phyloP scores from a whole-genome alignment of 257 asterid genomes.

The Gardenia jasminoides region DNA sequence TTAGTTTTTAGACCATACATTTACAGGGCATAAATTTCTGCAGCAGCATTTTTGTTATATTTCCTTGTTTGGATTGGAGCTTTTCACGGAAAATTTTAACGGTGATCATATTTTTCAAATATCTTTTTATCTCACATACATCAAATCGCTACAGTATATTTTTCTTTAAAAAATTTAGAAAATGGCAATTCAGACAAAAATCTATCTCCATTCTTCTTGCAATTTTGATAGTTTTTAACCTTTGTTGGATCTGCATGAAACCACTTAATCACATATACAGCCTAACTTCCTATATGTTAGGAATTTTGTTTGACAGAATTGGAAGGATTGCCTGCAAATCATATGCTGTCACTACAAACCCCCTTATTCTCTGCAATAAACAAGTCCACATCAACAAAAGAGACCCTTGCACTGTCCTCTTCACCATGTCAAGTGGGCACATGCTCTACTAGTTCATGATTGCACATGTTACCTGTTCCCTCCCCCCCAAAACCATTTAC shows the following conservation, averaged over 20 bases:
- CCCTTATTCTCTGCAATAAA: background rate
- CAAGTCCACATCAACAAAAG: conserved; percentile 15
- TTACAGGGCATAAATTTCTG: background rate
- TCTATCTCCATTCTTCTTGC: too few species aligned
- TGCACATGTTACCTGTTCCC: conserved; percentile 85
- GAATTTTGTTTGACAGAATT: background rate
- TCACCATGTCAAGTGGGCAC: conserved; percentile 49
- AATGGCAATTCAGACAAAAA: too few species aligned
- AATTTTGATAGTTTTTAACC: background rate
- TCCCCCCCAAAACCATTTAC: conserved; percentile 51
- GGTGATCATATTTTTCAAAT: too few species aligned
- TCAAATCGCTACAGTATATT: too few species aligned
- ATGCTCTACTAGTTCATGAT: conserved; percentile 47
- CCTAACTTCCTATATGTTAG: background rate
- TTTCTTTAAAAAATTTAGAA: too few species aligned
- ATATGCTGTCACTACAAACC: background rate
- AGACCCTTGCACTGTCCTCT: conserved; percentile 17
- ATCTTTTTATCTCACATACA: too few species aligned
- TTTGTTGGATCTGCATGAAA: background rate
- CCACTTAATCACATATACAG: background rate
- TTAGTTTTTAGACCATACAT: background rate
- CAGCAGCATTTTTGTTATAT: too few species aligned
- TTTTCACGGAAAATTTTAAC: too few species aligned
- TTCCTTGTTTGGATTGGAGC: too few species aligned
- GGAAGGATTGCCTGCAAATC: background rate